Base-by-base conservation (phyloP, 441 rosid species). In the Croton laevigatus region DNA sequence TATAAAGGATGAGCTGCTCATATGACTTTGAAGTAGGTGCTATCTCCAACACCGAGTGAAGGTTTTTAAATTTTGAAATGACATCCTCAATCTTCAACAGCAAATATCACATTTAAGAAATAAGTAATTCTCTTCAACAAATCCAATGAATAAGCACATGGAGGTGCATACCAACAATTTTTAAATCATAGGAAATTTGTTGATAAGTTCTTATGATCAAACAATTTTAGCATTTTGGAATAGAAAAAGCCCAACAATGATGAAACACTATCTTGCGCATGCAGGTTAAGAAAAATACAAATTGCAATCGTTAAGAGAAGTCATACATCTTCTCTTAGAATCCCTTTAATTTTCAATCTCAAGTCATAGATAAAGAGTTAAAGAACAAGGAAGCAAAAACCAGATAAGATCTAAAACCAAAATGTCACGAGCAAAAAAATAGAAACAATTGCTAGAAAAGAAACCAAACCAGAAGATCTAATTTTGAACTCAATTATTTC, bases 41-140 rank as follows among this genome's bases (percentile, higher is more conserved):
- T 71, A 85, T 60, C 75, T 84, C 79, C 81, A 89, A 71, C 71
- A 76, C 80, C 68, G 64, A 67, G 74, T 88, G 96, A 82, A 87
- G 73, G 78, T 71, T 81, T 73, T 78, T 80, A 79, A 81, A 88
- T 78, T 86, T 88, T 71, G 76, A 73, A 79, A 88, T 71, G 69
- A 76, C 75, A 73, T 86, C 89, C 68, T 82, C 87, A 71, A 80
- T 89, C 98, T 91, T 82, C 75, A 81, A 72, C 62, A 74, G 69
- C 48, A 59, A 53, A 70, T 36, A 70, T 77, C 45, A 40, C 68
- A 62, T 64, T 46, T 51, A 58, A 76, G 73, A 34, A 34, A 70
- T 23, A 65, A 20, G 27, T 73, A 22, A 66, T 23, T 20, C 64
- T 16, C 10, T 64, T 62, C 38, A 8, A 20, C 32, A 53, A 10